Evolutionary conservation across 2,329 filamentous ascomycete genomes (phyloP), one percentile per base, ranked within the genome.

Genomic region (Allantophomopsis cytisporea): DNA sequence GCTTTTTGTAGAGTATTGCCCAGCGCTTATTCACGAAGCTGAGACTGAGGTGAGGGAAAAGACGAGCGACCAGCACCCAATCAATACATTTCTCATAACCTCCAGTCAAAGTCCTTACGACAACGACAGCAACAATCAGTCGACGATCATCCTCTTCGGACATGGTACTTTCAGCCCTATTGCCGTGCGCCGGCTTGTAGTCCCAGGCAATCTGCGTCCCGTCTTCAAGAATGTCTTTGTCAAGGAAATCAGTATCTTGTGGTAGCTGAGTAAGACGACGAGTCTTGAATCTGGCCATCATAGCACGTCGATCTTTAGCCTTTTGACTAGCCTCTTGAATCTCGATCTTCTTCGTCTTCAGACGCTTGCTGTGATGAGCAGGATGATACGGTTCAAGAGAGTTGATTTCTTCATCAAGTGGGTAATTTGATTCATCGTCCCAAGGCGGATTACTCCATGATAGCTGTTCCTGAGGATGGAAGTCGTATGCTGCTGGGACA

Each of bases 51-150:
- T 64, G 60, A 1, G 73, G 76, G 49, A 76, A 79, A 12, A 75
- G 54, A 16, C 63, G 63, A 47, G 70, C 54, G 42, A 79, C 58
- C 32, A 79, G 49, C 8, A 74, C 74, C 68, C 75, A 79, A 47
- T 81, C 76, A 16, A 77, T 62, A 2, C 64, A 60, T 47, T 70
- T 66, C 45, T 75, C 70, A 10, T 75, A 61, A 6, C 77, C 77
- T 8, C 77, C 77, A 6, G 77, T 58, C 7, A 81, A 56, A 7
- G 69, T 69, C 14, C 69, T 66, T 31, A 79, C 61, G 12, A 71
- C 67, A 38, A 80, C 60, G 41, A 79, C 73, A 3, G 73, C 69
- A 14, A 72, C 67, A 38, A 79, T 59, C 20, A 76, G 58, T 35
- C 68, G 62, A 30, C 59, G 60, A 41, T 66, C 63, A 48, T 63